phyloP scores from a whole-genome alignment of 2,329 filamentous ascomycete genomes.

The Cercospora citrullina region DNA sequence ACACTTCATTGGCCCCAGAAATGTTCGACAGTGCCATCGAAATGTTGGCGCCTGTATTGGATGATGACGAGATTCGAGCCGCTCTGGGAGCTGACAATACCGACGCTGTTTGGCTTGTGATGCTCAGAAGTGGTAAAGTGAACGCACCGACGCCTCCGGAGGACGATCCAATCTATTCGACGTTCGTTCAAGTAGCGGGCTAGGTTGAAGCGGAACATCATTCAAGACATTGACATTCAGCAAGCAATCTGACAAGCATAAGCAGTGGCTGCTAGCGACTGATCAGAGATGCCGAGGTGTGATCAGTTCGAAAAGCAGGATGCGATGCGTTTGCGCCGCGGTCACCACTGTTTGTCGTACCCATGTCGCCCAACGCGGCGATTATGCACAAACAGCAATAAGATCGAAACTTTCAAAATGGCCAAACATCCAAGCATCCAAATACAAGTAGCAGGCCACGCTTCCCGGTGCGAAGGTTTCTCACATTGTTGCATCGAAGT shows the following conservation, averaged over 20 bases:
- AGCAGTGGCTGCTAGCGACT: neutral
- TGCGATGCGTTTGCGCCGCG: conserved; percentile 6
- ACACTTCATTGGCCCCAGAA: conserved; percentile 65
- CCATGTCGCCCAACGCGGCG: conserved; percentile 13
- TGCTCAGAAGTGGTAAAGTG: conserved; percentile 39
- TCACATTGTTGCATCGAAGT: neutral
- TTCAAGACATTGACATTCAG: neutral
- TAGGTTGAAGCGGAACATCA: neutral
- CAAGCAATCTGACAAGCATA: neutral
- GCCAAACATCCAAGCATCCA: conserved; percentile 21
- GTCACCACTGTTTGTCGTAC: conserved; percentile 15
- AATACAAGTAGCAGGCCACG: conserved; percentile 15
- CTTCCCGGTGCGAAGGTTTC: neutral
- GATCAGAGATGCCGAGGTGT: neutral
- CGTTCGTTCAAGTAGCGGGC: conserved; percentile 17
- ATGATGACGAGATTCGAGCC: conserved; percentile 49
- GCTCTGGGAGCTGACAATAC: conserved; percentile 66
- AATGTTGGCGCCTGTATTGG: conserved; percentile 52
- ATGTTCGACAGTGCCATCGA: conserved; percentile 71
- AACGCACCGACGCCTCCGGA: conserved; percentile 4
- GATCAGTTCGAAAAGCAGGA: neutral
- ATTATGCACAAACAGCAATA: conserved; percentile 18
- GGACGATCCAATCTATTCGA: neutral
- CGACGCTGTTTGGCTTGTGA: conserved; percentile 74
- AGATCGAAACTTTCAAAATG: neutral